Evolutionary conservation across 495 filamentous ascomycete species (phyloP), one percentile per base, ranked within the genome.

Genomic region (Aspergillus nidulans): DNA sequence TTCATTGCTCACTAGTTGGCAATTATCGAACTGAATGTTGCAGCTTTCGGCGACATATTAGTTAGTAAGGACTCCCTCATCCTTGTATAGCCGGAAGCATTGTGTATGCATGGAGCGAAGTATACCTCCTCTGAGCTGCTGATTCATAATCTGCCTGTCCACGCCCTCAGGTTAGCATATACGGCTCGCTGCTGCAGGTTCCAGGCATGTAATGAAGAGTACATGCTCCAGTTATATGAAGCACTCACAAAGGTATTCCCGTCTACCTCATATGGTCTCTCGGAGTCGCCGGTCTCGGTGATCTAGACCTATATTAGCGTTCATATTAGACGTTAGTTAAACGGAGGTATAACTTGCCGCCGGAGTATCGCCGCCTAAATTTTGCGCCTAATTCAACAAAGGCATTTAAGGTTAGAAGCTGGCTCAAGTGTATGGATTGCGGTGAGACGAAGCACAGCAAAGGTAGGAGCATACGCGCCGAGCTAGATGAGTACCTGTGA

Each of bases 231-330:
- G 30, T 12, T 26, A 30, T 18, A 4, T 45, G 12, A 7, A 45
- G 23, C 56, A 69, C 77, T 38, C 60, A 80, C 76, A 60, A 80
- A 80, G 3, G 71, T 77, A 52, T 73, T 56, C 1, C 74, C 74
- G 18, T 73, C 64, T 3, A 79, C 76, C 41, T 61, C 70, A 57
- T 77, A 81, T 12, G 75, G 76, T 25, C 71, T 57, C 32, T 62
- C 52, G 10, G 65, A 44, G 48, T 77, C 67, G 1, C 60, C 67
- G 0, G 74, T 73, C 42, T 69, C 61, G 9, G 58, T 70, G 18
- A 62, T 34, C 59, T 62, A 49, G 25, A 45, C 28, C 12, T 10
- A 43, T n/a, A 52, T 52, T 30, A 57, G 32, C 21, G 23, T 51
- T n/a, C 26, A 45, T 8, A 12, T 43, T 10, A 10, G 40, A 43